Percentiles rank a stretch among this genome's conserved stretches.
phyloP scores from a whole-genome alignment of 805 yeast genomes.

The Starmerella cellae region DNA sequence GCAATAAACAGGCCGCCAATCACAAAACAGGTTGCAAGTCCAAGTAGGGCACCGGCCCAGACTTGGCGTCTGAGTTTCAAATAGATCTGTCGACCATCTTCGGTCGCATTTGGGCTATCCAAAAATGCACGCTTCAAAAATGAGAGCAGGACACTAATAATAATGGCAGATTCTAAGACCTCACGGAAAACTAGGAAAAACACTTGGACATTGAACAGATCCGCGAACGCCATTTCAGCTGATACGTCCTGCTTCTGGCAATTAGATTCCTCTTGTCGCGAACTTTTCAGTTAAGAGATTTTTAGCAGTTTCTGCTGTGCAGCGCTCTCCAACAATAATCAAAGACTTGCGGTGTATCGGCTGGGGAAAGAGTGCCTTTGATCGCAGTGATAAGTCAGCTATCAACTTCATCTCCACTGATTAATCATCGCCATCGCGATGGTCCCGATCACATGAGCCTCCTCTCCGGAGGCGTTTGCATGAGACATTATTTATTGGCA shows the following conservation, averaged over 20 bases:
- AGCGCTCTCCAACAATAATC: too few species aligned
- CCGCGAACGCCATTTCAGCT: slow-evolving; percentile 16
- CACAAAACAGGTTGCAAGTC: slow-evolving; percentile 52
- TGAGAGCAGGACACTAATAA: slow-evolving; percentile 74
- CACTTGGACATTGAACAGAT: slow-evolving; percentile 51
- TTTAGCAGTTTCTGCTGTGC: too few species aligned
- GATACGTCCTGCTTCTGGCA: too few species aligned
- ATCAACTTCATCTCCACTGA: slow-evolving; percentile 1
- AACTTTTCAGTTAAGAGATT: too few species aligned
- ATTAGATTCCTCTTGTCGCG: too few species aligned
- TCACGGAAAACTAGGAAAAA: slow-evolving; percentile 88
- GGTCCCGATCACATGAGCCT: neutral
- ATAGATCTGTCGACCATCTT: slow-evolving; percentile 26
- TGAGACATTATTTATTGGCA: too few species aligned
- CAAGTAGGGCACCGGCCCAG: slow-evolving; percentile 67
- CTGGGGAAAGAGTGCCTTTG: too few species aligned
- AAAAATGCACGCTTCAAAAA: slow-evolving; percentile 66
- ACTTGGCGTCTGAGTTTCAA: slow-evolving; percentile 49
- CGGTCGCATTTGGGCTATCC: slow-evolving; percentile 27
- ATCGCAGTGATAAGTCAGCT: slow-evolving; percentile 5
- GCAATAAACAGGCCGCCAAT: slow-evolving; percentile 61
- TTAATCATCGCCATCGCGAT: neutral
- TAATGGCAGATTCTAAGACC: slow-evolving; percentile 73
- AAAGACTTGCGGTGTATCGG: neutral
- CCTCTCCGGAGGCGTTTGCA: neutral